Conservation (phyloP, 2,329 filamentous ascomycete species). For the Ophiognomonia clavigignenti-juglandacearum region DNA sequence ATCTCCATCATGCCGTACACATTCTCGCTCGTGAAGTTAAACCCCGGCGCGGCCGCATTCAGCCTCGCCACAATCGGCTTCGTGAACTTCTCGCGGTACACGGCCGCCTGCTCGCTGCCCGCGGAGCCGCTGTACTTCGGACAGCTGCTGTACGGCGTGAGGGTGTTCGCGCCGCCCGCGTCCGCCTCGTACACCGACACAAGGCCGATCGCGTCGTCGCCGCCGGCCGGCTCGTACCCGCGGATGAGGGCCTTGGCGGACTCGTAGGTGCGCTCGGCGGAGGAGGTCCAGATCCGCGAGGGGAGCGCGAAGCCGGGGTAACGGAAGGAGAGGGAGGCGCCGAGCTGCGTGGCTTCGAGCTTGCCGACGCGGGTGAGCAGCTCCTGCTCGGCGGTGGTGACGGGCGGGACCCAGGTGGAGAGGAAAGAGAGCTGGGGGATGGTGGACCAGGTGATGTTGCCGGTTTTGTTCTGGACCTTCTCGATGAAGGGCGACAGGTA, state of each 20-base stretch:
- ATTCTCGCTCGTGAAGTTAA: slow-evolving; percentile 61
- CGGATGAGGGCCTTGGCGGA: slow-evolving; percentile 54
- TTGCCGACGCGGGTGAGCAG: slow-evolving; percentile 58
- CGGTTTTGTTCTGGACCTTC: slow-evolving; percentile 54
- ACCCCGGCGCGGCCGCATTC: slow-evolving; percentile 45
- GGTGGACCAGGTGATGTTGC: slow-evolving; percentile 51
- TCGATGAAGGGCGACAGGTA: slow-evolving; percentile 52
- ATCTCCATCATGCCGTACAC: slow-evolving; percentile 63
- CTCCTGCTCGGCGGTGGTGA: slow-evolving; percentile 51
- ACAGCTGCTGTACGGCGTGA: slow-evolving; percentile 63
- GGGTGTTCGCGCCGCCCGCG: slow-evolving; percentile 51
- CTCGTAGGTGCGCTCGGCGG: slow-evolving; percentile 55
- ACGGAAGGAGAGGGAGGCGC: slow-evolving; percentile 52
- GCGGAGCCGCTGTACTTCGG: slow-evolving; percentile 55
- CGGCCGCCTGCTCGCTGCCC: slow-evolving; percentile 49
- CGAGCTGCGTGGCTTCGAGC: slow-evolving; percentile 55
- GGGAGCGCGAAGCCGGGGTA: slow-evolving; percentile 52
- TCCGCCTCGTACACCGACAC: slow-evolving; percentile 52
- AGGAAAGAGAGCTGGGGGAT: slow-evolving; percentile 54
- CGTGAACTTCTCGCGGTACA: slow-evolving; percentile 52
- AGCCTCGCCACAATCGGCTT: slow-evolving; percentile 55
- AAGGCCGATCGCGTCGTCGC: slow-evolving; percentile 48
- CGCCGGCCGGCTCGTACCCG: slow-evolving; percentile 41
- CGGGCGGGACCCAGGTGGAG: slow-evolving; percentile 49
- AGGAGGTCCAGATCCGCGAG: slow-evolving; percentile 55